These are phyloP conservation scores for Zanthoxylum bungeanum DNA, from an alignment of 345 rosid genomes.

Conservation along the genomic window DNA sequence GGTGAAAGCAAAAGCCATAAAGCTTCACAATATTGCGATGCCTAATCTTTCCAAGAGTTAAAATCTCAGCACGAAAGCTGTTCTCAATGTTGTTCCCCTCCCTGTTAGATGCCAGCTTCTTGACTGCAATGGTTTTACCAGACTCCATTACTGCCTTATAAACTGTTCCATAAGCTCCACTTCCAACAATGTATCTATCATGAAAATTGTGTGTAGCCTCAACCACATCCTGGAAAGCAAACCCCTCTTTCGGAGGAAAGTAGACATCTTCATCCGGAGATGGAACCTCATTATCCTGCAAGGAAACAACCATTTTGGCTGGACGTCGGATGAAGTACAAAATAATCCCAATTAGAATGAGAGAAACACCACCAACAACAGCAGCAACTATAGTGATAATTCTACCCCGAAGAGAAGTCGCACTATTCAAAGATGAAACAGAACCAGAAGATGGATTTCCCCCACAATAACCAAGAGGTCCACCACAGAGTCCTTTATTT, in stretches of 20 bases:
- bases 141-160: slow-evolving; percentile 76
- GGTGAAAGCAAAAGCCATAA: slow-evolving; percentile 84
- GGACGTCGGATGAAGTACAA: slow-evolving; percentile 64
- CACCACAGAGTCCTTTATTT: slow-evolving; percentile 82
- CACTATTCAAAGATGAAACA: slow-evolving; percentile 19
- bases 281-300: slow-evolving; percentile 43
- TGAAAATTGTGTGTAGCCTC: slow-evolving; percentile 74
- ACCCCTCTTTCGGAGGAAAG: slow-evolving; percentile 78
- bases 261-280: slow-evolving; percentile 60
- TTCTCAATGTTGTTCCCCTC: slow-evolving; percentile 81
- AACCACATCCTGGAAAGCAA: slow-evolving; percentile 82
- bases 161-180: slow-evolving; percentile 94
- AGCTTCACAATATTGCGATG: slow-evolving; percentile 96
- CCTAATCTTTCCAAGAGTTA: slow-evolving; percentile 84
- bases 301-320: slow-evolving; percentile 33
- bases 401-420: slow-evolving; percentile 41
- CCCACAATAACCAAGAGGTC: slow-evolving; percentile 51
- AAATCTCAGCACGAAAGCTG: slow-evolving; percentile 88
- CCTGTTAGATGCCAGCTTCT: slow-evolving; percentile 69
- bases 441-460: slow-evolving; percentile 35
- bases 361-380: slow-evolving; percentile 69
- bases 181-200: slow-evolving; percentile 76
- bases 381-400: slow-evolving; percentile 55
- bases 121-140: slow-evolving; percentile 74
- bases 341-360: slow-evolving; percentile 58